Conservation (phyloP, 208 protist species). For the Angomonas ambiguus region DNA sequence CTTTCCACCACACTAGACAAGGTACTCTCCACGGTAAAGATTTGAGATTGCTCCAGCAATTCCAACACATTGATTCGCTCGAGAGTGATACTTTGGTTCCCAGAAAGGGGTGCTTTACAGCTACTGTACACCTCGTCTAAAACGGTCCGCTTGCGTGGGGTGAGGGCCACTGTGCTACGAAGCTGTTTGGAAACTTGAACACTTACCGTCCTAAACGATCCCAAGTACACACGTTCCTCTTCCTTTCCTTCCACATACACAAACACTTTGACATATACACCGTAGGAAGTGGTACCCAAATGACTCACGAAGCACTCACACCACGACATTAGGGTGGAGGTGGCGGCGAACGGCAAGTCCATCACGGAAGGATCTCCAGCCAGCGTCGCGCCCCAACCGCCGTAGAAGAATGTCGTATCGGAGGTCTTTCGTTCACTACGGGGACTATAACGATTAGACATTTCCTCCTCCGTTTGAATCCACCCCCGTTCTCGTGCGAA, state of each 20-base stretch:
- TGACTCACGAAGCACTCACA: conserved; percentile 30
- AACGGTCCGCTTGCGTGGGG: conserved; percentile 4
- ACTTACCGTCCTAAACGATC: conserved; percentile 47
- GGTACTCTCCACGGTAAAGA: background rate
- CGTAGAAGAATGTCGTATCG: conserved; percentile 55
- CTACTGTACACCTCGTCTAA: background rate
- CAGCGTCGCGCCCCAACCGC: conserved; percentile 43
- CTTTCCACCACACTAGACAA: background rate
- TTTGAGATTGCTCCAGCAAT: background rate
- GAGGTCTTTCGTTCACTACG: conserved; percentile 18
- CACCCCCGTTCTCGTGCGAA: conserved; percentile 63
- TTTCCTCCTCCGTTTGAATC: conserved; percentile 31
- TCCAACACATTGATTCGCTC: background rate
- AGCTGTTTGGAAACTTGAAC: conserved; percentile 45
- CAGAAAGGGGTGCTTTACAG: background rate
- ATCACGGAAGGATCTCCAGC: conserved; percentile 23
- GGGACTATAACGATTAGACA: conserved; percentile 13
- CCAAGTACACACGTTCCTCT: conserved; percentile 26
- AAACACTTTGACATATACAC: conserved; percentile 36
- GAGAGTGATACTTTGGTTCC: background rate
- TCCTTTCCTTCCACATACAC: conserved; percentile 32
- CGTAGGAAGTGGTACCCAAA: conserved; percentile 57
- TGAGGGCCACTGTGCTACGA: conserved; percentile 26
- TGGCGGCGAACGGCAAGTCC: conserved; percentile 17
- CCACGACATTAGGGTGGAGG: conserved; percentile 33